Evolutionary conservation across 192 early-diverging fungal genomes (phyloP), one percentile per base, ranked within the genome.

Genomic region (Dimargaris xerosporica): DNA sequence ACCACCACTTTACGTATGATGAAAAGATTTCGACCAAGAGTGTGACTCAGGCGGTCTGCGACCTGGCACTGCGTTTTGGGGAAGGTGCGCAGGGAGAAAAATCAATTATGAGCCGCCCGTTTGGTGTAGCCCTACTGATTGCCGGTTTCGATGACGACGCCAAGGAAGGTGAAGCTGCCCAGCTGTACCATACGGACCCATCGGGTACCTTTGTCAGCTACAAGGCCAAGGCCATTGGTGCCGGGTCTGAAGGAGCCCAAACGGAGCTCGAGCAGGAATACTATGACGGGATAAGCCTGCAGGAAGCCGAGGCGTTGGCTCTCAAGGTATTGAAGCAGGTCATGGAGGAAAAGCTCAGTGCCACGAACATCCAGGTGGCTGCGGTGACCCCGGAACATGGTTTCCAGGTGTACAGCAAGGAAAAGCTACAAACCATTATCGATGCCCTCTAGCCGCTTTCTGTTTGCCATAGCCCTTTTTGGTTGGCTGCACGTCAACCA

Each of bases 341-440:
- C 23, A 99, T 99, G 94, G 96, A 99, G 72, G 96, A 99, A 76
- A 99, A 99, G 75, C 80, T 99, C 43, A 94, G 83, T 72, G 85
- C 86, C 62, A 85, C 84, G 13, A 99, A 99, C 72, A 93, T 99
- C 12, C 87, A 99, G 76, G 69, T 99, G 31, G 92, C 93, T 3
- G 81, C 88, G 44, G 88, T 98, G 10, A 95, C 93, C 31, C 67
- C 78, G 34, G 74, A 85, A 50, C 65, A 73, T 0, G 88, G 91
- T 26, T 99, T 87, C 77, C 79, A 74, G 51, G 85, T 96, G 62
- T 85, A 90, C 73, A 66, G 76, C 16, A 82, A 88, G 66, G 82
- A 83, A 6, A 88, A 95, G 69, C 76, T 98, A 61, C 84, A 89
- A 72, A 56, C 67, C 34, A 83, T 89, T 56, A 85, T 89, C 58